Base-by-base conservation (phyloP, 257 asterid species). In the Gentiana dahurica region DNA sequence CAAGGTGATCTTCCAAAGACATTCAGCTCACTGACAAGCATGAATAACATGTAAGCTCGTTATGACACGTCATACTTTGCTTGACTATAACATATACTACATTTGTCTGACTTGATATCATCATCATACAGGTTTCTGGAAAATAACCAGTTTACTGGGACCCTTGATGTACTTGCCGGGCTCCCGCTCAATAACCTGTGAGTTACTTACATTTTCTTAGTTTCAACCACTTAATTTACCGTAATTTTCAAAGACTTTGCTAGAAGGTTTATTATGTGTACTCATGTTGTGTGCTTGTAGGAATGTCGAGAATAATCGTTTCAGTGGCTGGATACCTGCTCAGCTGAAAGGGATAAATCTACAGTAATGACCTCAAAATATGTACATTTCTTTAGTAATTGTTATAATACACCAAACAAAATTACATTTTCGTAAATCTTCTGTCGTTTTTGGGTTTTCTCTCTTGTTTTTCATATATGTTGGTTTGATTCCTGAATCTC, bases 91-190 rank as follows among this genome's bases (percentile, higher is more conserved):
- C 24, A 44, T 36, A 48, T 46, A 36, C 34, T 10, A 53, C 38
- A 12, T 45, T 49, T 12, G 52, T 63, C 61, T 57, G n/a, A 45
- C 68, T 34, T 72, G 63, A 43, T 1, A 36, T 58, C 69, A 35
- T 58, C 8, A 41, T 49, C 64, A 36, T 68, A 67, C 79, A 91
- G 98, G 98, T 79, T 78, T 72, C 72, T 91, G 78, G 90, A 91
- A 67, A 91, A 85, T 76, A 87, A 91, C 73, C 95, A 87, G 74
- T 83, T 91, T 65, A 79, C 94, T 2, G 98, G 98, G 61, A 78
- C 94, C 32, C 78, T 91, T 12, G 90, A 91, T 39, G 84, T 85
- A 66, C 89, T 91, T 57, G 86, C 97, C 54, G 81, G 60, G 75
- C 97, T 91, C 62, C 95, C 97, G 36, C 98, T 91, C 11, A 72